Percentiles rank a stretch among this genome's conserved stretches.
Evolutionary conservation across 2,329 filamentous ascomycete genomes (phyloP).

Genomic region (Cercospora sesami): DNA sequence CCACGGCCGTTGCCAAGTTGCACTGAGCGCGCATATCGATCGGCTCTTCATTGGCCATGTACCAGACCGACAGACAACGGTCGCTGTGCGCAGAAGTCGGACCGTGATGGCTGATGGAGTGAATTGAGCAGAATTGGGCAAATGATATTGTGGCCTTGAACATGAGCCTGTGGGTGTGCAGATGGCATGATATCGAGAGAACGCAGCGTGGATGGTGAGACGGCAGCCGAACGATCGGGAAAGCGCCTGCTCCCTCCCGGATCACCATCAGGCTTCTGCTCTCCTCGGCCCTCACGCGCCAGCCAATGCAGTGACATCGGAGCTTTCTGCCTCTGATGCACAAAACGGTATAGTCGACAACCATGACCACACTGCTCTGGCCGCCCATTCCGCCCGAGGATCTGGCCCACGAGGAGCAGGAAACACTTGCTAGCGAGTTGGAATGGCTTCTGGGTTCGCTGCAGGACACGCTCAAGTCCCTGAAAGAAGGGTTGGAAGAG

Average conservation of each 20-base stretch:
- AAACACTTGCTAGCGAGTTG: constrained; percentile 58
- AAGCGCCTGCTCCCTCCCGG: constrained; percentile 7
- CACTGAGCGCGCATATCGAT: not conserved
- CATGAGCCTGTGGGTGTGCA: not conserved
- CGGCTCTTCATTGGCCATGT: not conserved
- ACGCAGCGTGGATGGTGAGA: not conserved
- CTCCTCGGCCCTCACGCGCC: not conserved
- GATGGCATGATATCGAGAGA: not conserved
- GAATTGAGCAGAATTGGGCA: not conserved
- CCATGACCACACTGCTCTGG: constrained; percentile 63
- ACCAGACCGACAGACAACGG: not conserved
- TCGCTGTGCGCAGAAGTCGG: not conserved
- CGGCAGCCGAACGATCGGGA: not conserved
- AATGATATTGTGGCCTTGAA: not conserved
- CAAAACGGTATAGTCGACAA: constrained; percentile 8
- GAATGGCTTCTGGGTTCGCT: constrained; percentile 64
- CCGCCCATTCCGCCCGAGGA: constrained; percentile 56
- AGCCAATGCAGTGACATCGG: not conserved
- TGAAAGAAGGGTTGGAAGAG: constrained; percentile 76
- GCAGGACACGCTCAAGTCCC: constrained; percentile 60
- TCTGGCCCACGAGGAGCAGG: constrained; percentile 55
- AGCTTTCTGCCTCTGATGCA: constrained; percentile 1
- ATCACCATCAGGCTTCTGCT: not conserved
- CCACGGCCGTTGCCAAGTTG: not conserved
- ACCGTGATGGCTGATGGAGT: not conserved